A percentile compares a stretch with the other conserved stretches of the same genome.
phyloP scores from a whole-genome alignment of 768 basidiomycete species.

The Lactarius sp. region DNA sequence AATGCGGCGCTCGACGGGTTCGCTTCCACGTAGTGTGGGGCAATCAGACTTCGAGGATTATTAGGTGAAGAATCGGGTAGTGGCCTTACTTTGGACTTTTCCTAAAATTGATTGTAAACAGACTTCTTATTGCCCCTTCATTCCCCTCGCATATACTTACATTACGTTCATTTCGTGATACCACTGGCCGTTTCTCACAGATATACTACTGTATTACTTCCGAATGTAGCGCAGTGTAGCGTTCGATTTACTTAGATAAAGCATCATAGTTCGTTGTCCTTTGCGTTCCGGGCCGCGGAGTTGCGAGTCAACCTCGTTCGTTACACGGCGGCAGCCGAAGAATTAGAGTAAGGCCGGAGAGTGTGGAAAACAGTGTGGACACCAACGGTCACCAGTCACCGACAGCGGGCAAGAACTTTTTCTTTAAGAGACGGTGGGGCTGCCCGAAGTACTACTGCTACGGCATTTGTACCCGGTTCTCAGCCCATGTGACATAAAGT shows the following conservation, averaged over 20 bases:
- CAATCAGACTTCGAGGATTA: slow-evolving; percentile 16
- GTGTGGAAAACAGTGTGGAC: slow-evolving; percentile 3
- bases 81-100: neutral
- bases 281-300: slow-evolving; percentile 13
- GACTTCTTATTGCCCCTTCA: neutral
- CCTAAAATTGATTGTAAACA: neutral
- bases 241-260: no score
- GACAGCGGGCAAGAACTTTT: neutral
- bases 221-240: no score
- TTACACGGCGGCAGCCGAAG: slow-evolving; percentile 2
- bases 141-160: neutral
- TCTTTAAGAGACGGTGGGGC: neutral
- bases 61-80: neutral
- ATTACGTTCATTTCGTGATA: slow-evolving; percentile 15
- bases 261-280: neutral
- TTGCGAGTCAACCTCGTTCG: neutral
- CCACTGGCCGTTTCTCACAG: neutral
- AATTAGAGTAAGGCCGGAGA: neutral
- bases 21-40: slow-evolving; percentile 17
- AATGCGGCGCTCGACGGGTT: slow-evolving; percentile 7
- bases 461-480: neutral
- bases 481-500: slow-evolving; percentile 13
- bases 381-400: neutral
- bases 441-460: neutral
- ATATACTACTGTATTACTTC: neutral